Base-by-base conservation (phyloP, 305 asterid genomes). In the Solanum hybrid region DNA sequence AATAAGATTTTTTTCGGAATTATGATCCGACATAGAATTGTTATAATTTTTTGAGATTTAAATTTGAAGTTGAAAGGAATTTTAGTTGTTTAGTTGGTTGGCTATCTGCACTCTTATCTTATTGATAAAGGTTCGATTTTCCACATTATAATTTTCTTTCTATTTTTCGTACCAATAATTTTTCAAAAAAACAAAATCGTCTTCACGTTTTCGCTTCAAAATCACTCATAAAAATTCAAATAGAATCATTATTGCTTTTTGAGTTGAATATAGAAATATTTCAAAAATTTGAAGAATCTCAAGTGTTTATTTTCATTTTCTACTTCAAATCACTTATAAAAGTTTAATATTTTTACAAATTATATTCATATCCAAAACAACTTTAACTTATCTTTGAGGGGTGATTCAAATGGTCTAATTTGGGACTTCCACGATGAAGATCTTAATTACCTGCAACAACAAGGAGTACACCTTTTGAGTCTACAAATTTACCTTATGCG, bases 51-150 rank as follows among this genome's bases (percentile, higher is more conserved):
- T 56, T 6, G 11, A 3, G 24, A 20, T 60, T 60, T 7, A 2
- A 64, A 0, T 22, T 22, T 64, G 6, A 8, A 64, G 27, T 64
- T 64, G 6, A 64, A 56, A 56, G 10, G 0, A 56, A 56, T 17
- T 6, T 56, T 56, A 56, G 10, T 56, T 6, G 4, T 0, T 3
- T 3, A 56, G 4, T 17, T 56, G 5, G 4, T 56, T 56, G 24
- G 2, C 10, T 17, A 56, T 56, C 0, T 56, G 0, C 9, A 17
- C 5, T 17, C 4, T 17, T 1, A 17, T 7, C 1, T 56, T 56
- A 17, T 56, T 56, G 69, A 56, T 56, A 20, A 56, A 1, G 0
- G 2, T 6, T 56, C 69, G 0, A 6, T 56, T 56, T 56, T 0
- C 0, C 69, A 56, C 0, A 6, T 56, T 17, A 6, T 56, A 56